phyloP scores from a whole-genome alignment of 2,329 filamentous ascomycete genomes.

The Elsinoe batatas region DNA sequence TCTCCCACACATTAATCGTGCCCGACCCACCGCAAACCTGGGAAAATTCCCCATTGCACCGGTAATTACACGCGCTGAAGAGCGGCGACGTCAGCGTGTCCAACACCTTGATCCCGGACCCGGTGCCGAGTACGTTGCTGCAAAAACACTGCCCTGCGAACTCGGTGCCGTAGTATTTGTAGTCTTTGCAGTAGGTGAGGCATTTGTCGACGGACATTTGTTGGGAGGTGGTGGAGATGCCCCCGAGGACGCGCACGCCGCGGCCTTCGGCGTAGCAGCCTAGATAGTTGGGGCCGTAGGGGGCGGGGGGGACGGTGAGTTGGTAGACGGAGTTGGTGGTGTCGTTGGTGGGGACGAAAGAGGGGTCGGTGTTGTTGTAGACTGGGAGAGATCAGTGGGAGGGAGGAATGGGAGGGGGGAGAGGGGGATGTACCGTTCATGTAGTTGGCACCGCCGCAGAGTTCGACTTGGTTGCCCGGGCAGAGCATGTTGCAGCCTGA shows the following conservation, averaged over 20 bases:
- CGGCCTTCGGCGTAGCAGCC: conserved; percentile 49
- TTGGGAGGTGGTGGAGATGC: conserved; percentile 16
- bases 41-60: conserved; percentile 32
- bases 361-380: conserved; percentile 26
- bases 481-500: conserved; percentile 22
- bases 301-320: conserved; percentile 11
- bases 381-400: conserved; percentile 9
- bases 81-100: conserved; percentile 33
- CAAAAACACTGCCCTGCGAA: conserved; percentile 50
- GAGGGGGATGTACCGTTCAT: conserved; percentile 16
- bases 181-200: conserved; percentile 44
- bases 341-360: conserved; percentile 18
- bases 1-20: conserved; percentile 28
- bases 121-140: conserved; percentile 18
- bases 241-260: conserved; percentile 29
- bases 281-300: conserved; percentile 30
- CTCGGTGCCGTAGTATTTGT: conserved; percentile 47
- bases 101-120: not conserved
- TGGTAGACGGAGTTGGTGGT: conserved; percentile 12
- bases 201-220: conserved; percentile 49
- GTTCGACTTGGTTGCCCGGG: conserved; percentile 19
- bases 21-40: conserved; percentile 32
- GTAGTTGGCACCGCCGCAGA: conserved; percentile 25
- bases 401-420: no score
- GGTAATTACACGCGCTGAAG: conserved; percentile 37